phyloP scores from a whole-genome alignment of 805 yeast genomes.

The Suhomyces sp. region DNA sequence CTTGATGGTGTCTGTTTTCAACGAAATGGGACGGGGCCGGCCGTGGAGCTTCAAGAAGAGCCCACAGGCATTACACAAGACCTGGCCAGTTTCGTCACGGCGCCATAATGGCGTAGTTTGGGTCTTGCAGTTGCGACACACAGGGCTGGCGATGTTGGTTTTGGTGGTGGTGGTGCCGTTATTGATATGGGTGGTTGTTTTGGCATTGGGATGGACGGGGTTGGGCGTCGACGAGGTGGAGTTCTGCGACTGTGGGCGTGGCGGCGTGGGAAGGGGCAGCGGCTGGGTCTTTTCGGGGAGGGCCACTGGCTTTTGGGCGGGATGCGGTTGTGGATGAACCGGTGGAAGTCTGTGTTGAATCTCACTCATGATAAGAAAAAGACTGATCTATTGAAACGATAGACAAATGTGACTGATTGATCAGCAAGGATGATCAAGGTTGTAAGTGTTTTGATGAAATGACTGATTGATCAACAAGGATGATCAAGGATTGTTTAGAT shows the following conservation, averaged over 20 bases:
- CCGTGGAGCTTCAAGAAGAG: constrained; percentile 86
- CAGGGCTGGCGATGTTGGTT: constrained; percentile 59
- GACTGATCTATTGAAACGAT: too few species aligned
- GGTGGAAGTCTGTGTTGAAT: constrained; percentile 18
- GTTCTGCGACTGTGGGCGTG: constrained; percentile 4
- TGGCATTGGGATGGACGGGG: constrained; percentile 60
- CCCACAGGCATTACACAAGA: constrained; percentile 93
- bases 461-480: too few species aligned
- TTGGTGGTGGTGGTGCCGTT: constrained; percentile 67
- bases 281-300: neutral
- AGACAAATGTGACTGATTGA: too few species aligned
- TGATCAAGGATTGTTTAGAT: too few species aligned
- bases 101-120: constrained; percentile 95
- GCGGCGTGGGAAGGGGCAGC: neutral
- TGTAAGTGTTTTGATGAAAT: too few species aligned
- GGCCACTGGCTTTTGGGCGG: neutral
- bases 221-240: constrained; percentile 1
- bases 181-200: constrained; percentile 53
- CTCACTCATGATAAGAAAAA: constrained; percentile 12
- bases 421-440: too few species aligned
- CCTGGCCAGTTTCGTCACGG: constrained; percentile 84
- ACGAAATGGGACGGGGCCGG: constrained; percentile 83
- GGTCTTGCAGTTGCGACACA: constrained; percentile 88
- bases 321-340: constrained; percentile 8
- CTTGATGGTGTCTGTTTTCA: constrained; percentile 90